phyloP scores from a whole-genome alignment of 306 rosid genomes.

The Dalbergia cultrata region DNA sequence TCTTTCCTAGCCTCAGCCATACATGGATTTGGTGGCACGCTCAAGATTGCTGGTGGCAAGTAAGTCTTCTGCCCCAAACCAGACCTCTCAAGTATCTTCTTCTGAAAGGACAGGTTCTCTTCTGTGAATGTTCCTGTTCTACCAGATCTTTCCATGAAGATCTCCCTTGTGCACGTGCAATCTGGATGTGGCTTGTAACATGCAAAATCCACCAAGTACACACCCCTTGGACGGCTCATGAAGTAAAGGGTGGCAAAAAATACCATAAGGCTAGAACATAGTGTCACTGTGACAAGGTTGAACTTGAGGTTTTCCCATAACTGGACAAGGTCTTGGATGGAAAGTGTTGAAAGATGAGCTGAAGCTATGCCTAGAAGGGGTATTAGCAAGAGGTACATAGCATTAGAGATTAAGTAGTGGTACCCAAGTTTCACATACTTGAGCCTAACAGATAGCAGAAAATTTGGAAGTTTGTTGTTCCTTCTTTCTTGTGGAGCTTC shows the following conservation, averaged over 20 bases:
- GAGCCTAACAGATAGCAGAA: slow-evolving; percentile 71
- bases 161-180: slow-evolving; percentile 57
- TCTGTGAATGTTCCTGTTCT: slow-evolving; percentile 61
- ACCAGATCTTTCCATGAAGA: slow-evolving; percentile 60
- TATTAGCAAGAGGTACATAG: slow-evolving; percentile 73
- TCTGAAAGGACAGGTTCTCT: slow-evolving; percentile 74
- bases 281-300: slow-evolving; percentile 62
- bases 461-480: slow-evolving; percentile 71
- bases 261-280: slow-evolving; percentile 60
- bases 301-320: slow-evolving; percentile 65
- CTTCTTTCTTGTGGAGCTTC: slow-evolving; percentile 19
- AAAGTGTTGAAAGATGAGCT: slow-evolving; percentile 67
- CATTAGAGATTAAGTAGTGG: slow-evolving; percentile 84
- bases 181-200: slow-evolving; percentile 76
- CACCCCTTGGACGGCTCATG: slow-evolving; percentile 76
- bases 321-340: slow-evolving; percentile 44
- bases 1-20: slow-evolving; percentile 93
- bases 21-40: slow-evolving; percentile 80
- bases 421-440: slow-evolving; percentile 93
- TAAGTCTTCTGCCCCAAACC: slow-evolving; percentile 85
- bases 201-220: slow-evolving; percentile 71
- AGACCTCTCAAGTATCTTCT: slow-evolving; percentile 80
- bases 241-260: slow-evolving; percentile 77
- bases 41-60: slow-evolving; percentile 69
- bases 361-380: slow-evolving; percentile 60